phyloP scores from a whole-genome alignment of 140 eudicot genomes.

The Oenanthe javanica region DNA sequence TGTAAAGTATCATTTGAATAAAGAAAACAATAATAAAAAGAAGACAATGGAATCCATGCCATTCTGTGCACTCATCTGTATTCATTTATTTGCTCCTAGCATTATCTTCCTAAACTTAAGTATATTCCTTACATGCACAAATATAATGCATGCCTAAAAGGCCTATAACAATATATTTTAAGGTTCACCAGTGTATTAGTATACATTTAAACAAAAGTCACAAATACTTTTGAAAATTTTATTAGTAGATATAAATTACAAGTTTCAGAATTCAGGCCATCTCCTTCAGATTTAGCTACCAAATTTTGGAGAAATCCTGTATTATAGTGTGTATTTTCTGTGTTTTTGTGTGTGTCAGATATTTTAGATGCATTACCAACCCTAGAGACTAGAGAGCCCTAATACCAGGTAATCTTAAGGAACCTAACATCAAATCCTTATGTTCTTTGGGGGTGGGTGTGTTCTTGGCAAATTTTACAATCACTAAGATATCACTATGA shows the following conservation, averaged over 20 bases:
- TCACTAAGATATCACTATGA: background rate
- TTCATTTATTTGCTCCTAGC: no score
- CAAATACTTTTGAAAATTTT: background rate
- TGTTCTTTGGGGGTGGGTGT: no score
- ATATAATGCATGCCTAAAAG: background rate
- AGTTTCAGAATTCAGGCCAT: background rate
- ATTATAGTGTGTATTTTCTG: background rate
- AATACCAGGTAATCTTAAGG: background rate
- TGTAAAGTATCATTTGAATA: no score
- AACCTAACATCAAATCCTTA: background rate
- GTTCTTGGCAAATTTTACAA: background rate
- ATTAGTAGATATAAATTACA: background rate
- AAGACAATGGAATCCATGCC: no score
- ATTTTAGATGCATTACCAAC: background rate
- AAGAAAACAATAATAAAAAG: no score
- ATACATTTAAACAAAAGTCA: no score
- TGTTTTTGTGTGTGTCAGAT: background rate
- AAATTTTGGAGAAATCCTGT: background rate
- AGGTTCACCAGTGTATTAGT: background rate
- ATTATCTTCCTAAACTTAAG: background rate
- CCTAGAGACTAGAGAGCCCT: background rate
- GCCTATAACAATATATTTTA: background rate
- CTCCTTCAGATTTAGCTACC: background rate
- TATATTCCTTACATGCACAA: background rate
- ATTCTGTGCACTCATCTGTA: no score